phyloP scores from a whole-genome alignment of 2,329 filamentous ascomycete species.

The Penicillium aurantiogriseum region DNA sequence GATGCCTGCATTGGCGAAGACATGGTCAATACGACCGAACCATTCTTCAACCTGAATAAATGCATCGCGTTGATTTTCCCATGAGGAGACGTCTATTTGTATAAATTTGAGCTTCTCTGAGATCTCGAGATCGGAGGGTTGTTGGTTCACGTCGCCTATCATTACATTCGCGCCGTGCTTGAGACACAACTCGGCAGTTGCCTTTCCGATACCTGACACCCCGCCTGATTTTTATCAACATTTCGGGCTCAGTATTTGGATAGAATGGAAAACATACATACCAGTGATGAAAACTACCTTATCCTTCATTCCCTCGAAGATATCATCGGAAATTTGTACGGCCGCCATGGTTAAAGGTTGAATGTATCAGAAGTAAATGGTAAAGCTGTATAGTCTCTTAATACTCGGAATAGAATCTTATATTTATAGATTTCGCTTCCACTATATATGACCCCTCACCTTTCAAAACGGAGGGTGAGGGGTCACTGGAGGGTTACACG shows the following conservation, averaged over 20 bases:
- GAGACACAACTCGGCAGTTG: conserved; percentile 54
- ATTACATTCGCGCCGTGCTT: conserved; percentile 56
- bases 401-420: not conserved
- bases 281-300: conserved; percentile 48
- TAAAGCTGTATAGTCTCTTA: not conserved
- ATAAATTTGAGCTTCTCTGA: conserved; percentile 41
- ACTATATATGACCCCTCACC: not conserved
- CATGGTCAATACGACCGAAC: conserved; percentile 47
- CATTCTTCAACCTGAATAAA: conserved; percentile 52
- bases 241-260: not conserved
- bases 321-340: not conserved
- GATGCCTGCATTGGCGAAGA: conserved; percentile 58
- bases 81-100: conserved; percentile 50
- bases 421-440: not conserved
- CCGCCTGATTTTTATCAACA: conserved; percentile 44
- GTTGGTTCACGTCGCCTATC: conserved; percentile 52
- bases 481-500: too few relatives aligned
- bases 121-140: conserved; percentile 29
- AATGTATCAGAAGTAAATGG: not conserved
- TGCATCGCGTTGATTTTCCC: conserved; percentile 51
- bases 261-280: conserved; percentile 22
- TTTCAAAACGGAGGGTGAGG: not conserved
- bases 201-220: conserved; percentile 61
- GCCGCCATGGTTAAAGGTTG: not conserved
- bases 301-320: not conserved